These are phyloP conservation scores for Xylariales sp. DNA, from an alignment of 2,329 filamentous ascomycete species.

Conservation along the genomic window DNA sequence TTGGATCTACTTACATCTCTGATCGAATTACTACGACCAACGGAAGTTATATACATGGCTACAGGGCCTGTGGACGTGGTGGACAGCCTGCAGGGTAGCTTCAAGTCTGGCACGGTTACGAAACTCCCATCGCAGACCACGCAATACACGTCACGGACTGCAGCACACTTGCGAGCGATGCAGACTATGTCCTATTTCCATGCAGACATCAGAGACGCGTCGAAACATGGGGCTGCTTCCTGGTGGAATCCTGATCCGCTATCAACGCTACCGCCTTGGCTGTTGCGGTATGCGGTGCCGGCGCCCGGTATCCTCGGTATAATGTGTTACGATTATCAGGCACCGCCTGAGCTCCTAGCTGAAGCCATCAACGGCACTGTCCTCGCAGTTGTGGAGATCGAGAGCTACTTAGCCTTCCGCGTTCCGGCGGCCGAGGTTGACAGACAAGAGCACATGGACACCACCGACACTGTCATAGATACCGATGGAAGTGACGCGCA, in stretches of 20 bases:
- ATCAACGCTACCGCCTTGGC: conserved; percentile 52
- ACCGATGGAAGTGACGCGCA: conserved; percentile 15
- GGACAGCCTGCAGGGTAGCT: conserved; percentile 35
- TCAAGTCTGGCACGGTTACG: conserved; percentile 36
- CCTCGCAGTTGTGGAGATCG: conserved; percentile 60
- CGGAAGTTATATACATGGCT: conserved; percentile 65
- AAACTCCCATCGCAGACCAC: conserved; percentile 53
- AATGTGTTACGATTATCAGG: conserved; percentile 62
- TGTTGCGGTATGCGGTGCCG: conserved; percentile 53
- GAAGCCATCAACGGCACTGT: conserved; percentile 68
- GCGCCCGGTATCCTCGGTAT: conserved; percentile 57
- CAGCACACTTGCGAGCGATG: conserved; percentile 65
- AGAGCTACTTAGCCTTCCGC: conserved; percentile 47
- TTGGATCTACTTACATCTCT: conserved; percentile 59
- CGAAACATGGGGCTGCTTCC: conserved; percentile 15
- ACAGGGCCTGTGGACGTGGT: conserved; percentile 56
- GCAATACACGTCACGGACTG: conserved; percentile 53
- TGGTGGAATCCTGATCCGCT: conserved; percentile 53
- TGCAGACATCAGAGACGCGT: conserved; percentile 20
- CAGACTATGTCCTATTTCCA: conserved; percentile 81
- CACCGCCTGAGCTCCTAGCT: conserved; percentile 51
- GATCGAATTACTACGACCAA: conserved; percentile 47
- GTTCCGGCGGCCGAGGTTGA: conserved; percentile 23
- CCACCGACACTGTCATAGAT: conserved; percentile 15
- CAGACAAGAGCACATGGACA: conserved; percentile 5